Evolutionary conservation across 345 rosid genomes (phyloP).

Genomic region (Isatis tinctoria): DNA sequence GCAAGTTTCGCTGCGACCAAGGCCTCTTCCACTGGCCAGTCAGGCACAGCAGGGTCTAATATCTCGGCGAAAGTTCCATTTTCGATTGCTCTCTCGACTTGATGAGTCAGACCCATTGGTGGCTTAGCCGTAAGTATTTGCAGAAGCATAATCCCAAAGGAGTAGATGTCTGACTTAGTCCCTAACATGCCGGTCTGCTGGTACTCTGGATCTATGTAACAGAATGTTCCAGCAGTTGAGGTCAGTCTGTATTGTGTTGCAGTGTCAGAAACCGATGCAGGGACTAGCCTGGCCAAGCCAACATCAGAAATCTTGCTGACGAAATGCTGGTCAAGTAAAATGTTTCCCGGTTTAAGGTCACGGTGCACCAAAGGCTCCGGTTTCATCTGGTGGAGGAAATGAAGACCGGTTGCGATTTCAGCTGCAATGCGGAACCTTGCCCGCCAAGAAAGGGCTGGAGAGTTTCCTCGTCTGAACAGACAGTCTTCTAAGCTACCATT

Average conservation of each 20-base stretch:
- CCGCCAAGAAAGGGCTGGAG: constrained; percentile 68
- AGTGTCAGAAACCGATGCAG: constrained; percentile 60
- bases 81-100: constrained; percentile 56
- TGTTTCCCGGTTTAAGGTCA: constrained; percentile 88
- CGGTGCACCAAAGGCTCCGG: constrained; percentile 97
- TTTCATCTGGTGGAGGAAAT: constrained; percentile 83
- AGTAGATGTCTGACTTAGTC: constrained; percentile 75
- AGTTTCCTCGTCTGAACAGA: constrained; percentile 49
- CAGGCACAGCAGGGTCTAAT: constrained; percentile 55
- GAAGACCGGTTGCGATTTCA: constrained; percentile 82
- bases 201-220: constrained; percentile 92
- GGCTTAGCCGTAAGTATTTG: constrained; percentile 82
- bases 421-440: constrained; percentile 68
- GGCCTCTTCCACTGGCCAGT: constrained; percentile 80
- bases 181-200: constrained; percentile 94
- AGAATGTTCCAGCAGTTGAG: constrained; percentile 88
- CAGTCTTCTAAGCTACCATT: constrained; percentile 90
- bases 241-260: constrained; percentile 87
- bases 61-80: constrained; percentile 45
- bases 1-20: constrained; percentile 54
- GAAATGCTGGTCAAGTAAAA: constrained; percentile 68
- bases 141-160: constrained; percentile 72
- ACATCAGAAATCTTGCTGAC: constrained; percentile 94
- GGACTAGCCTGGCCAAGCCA: constrained; percentile 91
- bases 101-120: constrained; percentile 85